phyloP scores from a whole-genome alignment of 495 filamentous ascomycete species.

The Venustampulla echinocandica region DNA sequence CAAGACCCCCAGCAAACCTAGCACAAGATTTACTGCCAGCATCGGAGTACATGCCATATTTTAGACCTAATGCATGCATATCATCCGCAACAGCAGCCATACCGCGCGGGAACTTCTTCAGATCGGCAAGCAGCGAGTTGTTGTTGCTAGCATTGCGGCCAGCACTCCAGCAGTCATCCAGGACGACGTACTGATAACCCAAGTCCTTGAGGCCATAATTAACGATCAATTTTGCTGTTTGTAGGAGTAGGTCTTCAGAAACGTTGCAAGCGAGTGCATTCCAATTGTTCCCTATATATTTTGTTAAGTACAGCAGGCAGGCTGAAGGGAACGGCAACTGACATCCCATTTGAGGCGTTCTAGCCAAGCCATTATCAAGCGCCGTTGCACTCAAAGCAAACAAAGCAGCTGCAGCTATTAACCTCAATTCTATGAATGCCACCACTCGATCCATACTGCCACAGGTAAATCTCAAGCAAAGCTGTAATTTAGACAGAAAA shows the following conservation, averaged over 20 bases:
- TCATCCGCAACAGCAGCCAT: conserved; percentile 48
- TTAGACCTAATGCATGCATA: conserved; percentile 52
- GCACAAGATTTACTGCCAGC: conserved; percentile 58
- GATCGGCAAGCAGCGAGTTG: conserved; percentile 44
- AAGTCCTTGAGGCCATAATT: conserved; percentile 47
- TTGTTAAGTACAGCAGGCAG: not conserved
- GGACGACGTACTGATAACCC: conserved; percentile 60
- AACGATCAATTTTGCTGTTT: conserved; percentile 39
- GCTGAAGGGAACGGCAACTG: not conserved
- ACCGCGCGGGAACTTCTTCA: conserved; percentile 51
- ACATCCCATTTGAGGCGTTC: conserved; percentile 24
- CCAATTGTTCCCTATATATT: conserved; percentile 32
- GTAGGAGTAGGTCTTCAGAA: conserved; percentile 38
- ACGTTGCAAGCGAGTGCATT: conserved; percentile 47
- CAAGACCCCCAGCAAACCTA: conserved; percentile 51
- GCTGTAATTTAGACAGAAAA: no score
- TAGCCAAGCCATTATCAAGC: conserved; percentile 22
- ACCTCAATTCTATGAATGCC: not conserved
- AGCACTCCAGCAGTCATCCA: conserved; percentile 58
- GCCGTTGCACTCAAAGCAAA: conserved; percentile 9
- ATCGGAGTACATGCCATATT: conserved; percentile 57
- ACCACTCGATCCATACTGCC: not conserved
- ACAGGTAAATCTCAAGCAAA: not conserved
- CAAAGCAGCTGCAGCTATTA: conserved; percentile 4
- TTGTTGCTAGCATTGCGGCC: conserved; percentile 41